phyloP scores from a whole-genome alignment of 495 filamentous ascomycete genomes.

The Aspergillus carlsbadensis region DNA sequence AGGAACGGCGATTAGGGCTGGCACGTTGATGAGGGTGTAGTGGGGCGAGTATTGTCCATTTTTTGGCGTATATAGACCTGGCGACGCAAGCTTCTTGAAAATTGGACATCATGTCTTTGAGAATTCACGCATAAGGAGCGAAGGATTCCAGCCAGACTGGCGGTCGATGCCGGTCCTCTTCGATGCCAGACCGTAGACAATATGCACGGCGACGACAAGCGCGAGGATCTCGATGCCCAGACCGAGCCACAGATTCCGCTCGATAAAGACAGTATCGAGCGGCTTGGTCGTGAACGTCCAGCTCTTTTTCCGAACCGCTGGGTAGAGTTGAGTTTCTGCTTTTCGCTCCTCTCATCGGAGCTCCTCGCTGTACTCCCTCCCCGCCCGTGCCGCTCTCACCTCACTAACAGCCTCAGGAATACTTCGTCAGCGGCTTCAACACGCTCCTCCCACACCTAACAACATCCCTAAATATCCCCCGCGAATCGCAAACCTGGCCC shows the following conservation, averaged over 20 bases:
- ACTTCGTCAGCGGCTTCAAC: conserved; percentile 15
- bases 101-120: no score
- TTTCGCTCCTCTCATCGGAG: conserved; percentile 4
- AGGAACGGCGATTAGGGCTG: not conserved
- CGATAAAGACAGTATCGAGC: not conserved
- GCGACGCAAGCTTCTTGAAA: no score
- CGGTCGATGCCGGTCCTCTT: no score
- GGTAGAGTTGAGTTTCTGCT: conserved; percentile 11
- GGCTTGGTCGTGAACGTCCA: conserved; percentile 11
- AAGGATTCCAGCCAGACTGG: no score
- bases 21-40: not conserved
- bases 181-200: no score
- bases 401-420: conserved; percentile 5
- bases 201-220: not conserved
- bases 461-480: conserved; percentile 4
- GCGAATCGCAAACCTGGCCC: conserved; percentile 9
- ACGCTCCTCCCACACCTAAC: conserved; percentile 9
- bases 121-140: no score
- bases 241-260: not conserved
- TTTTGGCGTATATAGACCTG: not conserved
- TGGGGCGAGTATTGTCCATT: not conserved
- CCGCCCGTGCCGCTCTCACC: not conserved
- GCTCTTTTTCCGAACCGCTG: not conserved
- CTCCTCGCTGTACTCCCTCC: not conserved
- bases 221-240: not conserved